phyloP scores from a whole-genome alignment of 345 rosid genomes.

The Melaleuca quinquenervia region DNA sequence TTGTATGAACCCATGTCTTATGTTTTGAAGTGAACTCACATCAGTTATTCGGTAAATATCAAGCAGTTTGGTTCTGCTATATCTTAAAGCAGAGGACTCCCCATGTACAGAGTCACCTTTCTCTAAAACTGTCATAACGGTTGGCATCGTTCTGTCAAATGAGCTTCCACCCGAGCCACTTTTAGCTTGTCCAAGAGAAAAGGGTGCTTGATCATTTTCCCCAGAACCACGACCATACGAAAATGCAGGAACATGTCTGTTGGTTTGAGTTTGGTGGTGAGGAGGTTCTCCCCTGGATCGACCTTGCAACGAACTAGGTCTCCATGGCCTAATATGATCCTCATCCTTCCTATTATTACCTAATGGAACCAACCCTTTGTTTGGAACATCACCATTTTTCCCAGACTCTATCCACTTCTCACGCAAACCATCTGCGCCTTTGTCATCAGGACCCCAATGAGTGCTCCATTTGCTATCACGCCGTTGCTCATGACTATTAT shows the following conservation, averaged over 20 bases:
- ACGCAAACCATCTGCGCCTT: constrained; percentile 39
- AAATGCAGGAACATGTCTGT: constrained; percentile 52
- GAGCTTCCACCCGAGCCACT: constrained; percentile 39
- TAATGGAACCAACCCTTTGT: constrained; percentile 42
- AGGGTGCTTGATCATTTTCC: constrained; percentile 36
- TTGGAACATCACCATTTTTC: constrained; percentile 56
- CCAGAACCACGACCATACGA: constrained; percentile 64
- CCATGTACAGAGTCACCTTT: constrained; percentile 50
- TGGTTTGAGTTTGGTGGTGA: constrained; percentile 46
- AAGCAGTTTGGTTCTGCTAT: constrained; percentile 70
- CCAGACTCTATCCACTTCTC: constrained; percentile 55
- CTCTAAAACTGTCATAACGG: constrained; percentile 27
- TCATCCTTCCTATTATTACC: constrained; percentile 57
- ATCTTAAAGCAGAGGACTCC: constrained; percentile 39
- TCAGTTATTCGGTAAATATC: constrained; percentile 65
- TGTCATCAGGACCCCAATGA: constrained; percentile 92
- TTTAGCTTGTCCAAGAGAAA: constrained; percentile 66
- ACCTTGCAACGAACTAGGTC: constrained; percentile 48
- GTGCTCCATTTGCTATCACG: constrained; percentile 98
- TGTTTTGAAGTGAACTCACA: constrained; percentile 22
- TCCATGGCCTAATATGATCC: constrained; percentile 74
- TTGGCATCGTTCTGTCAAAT: constrained; percentile 23
- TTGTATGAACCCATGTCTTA: constrained; percentile 42
- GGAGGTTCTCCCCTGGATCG: constrained; percentile 71
- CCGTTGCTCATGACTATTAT: constrained; percentile 52